Percentiles rank a stretch among this genome's conserved stretches.
Conservation (phyloP, 169 alveolate genomes). For the Amoebophrya sp. region DNA sequence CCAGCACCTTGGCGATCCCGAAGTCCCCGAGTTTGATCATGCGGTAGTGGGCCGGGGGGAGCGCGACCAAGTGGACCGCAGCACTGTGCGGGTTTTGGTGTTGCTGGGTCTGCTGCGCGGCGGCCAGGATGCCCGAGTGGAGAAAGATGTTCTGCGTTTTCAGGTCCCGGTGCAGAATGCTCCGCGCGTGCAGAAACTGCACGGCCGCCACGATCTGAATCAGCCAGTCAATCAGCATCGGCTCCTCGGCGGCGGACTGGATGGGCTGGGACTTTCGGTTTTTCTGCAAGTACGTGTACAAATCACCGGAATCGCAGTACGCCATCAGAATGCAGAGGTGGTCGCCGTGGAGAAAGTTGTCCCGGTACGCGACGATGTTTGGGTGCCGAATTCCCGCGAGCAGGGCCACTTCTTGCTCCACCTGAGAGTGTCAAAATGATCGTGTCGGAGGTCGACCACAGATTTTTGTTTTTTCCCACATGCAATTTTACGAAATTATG, state of each 20-base stretch:
- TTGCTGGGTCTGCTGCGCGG: too few species aligned
- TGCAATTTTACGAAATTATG: too few species aligned
- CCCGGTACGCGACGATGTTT: conserved; percentile 70
- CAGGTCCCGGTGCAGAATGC: conserved; percentile 80
- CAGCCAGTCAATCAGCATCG: conserved; percentile 32
- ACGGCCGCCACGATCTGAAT: conserved; percentile 32
- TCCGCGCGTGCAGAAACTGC: conserved; percentile 25
- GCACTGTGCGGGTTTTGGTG: neutral
- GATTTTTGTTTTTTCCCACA: too few species aligned
- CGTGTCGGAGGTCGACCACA: too few species aligned
- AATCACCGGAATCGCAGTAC: conserved; percentile 82
- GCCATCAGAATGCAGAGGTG: conserved; percentile 76
- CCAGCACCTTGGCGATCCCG: conserved; percentile 76
- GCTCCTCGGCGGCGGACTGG: neutral
- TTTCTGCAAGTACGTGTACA: conserved; percentile 67
- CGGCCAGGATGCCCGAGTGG: neutral
- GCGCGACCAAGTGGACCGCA: neutral
- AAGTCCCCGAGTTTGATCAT: conserved; percentile 78
- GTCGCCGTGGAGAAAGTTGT: conserved; percentile 55
- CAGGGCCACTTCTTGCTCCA: conserved; percentile 69
- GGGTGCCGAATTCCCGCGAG: conserved; percentile 61
- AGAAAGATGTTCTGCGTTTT: conserved; percentile 63
- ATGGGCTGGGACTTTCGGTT: conserved; percentile 57
- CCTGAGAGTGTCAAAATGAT: too few species aligned
- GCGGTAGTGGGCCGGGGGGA: neutral